Base-by-base conservation (phyloP, 495 filamentous ascomycete genomes). In the Amniculicola lignicola region DNA sequence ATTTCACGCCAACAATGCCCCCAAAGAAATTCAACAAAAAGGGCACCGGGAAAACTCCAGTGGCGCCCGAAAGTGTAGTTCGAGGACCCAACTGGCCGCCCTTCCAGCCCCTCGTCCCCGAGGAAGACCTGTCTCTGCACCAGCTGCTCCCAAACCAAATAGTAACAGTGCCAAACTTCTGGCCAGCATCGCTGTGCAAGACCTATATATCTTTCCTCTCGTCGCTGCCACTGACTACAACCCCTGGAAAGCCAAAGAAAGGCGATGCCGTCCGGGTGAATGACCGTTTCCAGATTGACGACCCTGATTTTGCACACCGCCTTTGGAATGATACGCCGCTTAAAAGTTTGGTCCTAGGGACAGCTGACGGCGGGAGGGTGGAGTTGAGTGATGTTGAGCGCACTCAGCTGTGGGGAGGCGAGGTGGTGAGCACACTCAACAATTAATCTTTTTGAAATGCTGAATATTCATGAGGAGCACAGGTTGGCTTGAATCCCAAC, bases 231-330 rank as follows among this genome's bases (percentile, higher is more conserved):
- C 73, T 96, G 28, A 77, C 76, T 14, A 95, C 90, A 0, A 96
- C 91, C 0, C 89, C 89, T 0, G 86, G 84, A 0, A 84, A 84
- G 42, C 90, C 91, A 5, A 94, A 90, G 73, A 83, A 82, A 59
- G 91, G 88, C 38, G 83, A 94, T 36, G 92, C 92, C 0, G 70
- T 91, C 23, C 77, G 92, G 16, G 87, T 96, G 36, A 97, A 97
- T 67, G 92, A 96, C 66, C 83, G 92, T 24, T 93, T 87, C 68
- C 88, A 96, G 73, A 75, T 93, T 35, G 75, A 88, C 28, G 92
- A 97, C 72, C 67, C 76, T 23, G 66, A 45, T 7, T 95, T 96
- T 65, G 86, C 91, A 2, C 77, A 86, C 64, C 74, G 76, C 50
- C 65, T 96, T 22, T 97, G 57, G 64, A 64, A 61, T n/a, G 67